A percentile compares a stretch with the other conserved stretches of the same genome.
phyloP scores from a whole-genome alignment of 2,329 filamentous ascomycete genomes.

The Ceratocystis lukuohia region DNA sequence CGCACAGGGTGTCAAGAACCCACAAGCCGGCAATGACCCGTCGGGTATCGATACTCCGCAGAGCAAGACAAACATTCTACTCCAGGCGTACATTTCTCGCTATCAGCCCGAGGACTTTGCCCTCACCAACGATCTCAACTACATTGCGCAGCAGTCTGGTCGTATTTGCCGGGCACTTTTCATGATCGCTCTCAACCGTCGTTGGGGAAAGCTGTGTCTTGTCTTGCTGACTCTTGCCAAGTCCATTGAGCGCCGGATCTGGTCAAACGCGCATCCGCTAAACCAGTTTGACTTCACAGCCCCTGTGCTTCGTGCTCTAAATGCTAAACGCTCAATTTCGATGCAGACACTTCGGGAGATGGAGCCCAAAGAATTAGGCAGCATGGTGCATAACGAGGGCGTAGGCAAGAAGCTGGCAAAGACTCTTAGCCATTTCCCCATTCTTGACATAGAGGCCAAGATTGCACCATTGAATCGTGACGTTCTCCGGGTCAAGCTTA shows the following conservation, averaged over 20 bases:
- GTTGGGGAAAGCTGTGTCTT: conserved; percentile 91
- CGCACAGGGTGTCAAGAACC: no score
- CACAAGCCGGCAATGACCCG: no score
- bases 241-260: conserved; percentile 90
- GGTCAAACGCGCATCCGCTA: conserved; percentile 89
- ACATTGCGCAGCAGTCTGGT: conserved; percentile 89
- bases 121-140: conserved; percentile 78
- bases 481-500: conserved; percentile 80
- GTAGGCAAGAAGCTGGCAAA: conserved; percentile 73
- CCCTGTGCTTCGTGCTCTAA: conserved; percentile 69
- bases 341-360: conserved; percentile 84
- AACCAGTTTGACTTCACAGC: conserved; percentile 87
- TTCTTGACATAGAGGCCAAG: conserved; percentile 77
- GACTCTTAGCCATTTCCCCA: conserved; percentile 82
- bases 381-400: conserved; percentile 76
- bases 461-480: conserved; percentile 93
- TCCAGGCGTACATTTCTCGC: conserved; percentile 87
- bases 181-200: conserved; percentile 89
- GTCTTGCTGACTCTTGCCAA: conserved; percentile 87
- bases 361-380: conserved; percentile 81
- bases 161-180: conserved; percentile 91
- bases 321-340: conserved; percentile 61
- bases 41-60: conserved; percentile 54
- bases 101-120: conserved; percentile 87
- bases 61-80: conserved; percentile 86